Conservation (phyloP, 108 stramenopile species). For the Cyclotella cryptica region DNA sequence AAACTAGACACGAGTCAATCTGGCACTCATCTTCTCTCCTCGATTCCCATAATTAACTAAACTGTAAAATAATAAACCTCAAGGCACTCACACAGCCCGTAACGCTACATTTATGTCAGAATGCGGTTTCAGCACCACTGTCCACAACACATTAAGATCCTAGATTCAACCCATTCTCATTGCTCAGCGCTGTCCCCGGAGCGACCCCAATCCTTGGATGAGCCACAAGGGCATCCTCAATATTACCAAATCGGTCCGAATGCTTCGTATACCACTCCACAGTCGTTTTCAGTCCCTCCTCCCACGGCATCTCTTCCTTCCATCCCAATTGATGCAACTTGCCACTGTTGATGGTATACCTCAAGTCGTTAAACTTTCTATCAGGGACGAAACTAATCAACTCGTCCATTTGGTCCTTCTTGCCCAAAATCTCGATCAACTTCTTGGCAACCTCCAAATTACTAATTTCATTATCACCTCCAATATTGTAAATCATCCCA, state of each 20-base stretch:
- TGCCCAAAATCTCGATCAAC: conserved; percentile 84
- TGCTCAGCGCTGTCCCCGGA: conserved; percentile 42
- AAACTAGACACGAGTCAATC: no score
- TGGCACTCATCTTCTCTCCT: no score
- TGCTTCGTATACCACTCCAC: conserved; percentile 97
- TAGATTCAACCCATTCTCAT: conserved; percentile 20
- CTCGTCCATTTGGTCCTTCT: conserved; percentile 68
- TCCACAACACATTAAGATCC: neutral
- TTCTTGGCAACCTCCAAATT: conserved; percentile 89
- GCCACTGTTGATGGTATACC: conserved; percentile 95
- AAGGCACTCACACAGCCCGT: no score
- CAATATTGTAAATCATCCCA: conserved; percentile 98
- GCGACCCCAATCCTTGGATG: conserved; percentile 90
- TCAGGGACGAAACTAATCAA: conserved; percentile 93
- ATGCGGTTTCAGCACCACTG: no score
- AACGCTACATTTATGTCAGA: no score
- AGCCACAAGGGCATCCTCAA: conserved; percentile 95
- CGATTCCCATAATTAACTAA: no score
- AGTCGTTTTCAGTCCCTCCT: conserved; percentile 92
- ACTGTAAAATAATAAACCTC: no score
- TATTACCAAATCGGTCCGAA: conserved; percentile 93
- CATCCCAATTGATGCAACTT: conserved; percentile 93
- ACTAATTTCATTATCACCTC: conserved; percentile 92
- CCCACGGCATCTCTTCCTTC: conserved; percentile 94
- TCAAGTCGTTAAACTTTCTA: conserved; percentile 98